A percentile compares a stretch with the other conserved stretches of the same genome.
phyloP scores from a whole-genome alignment of 2,329 filamentous ascomycete genomes.

The Fusarium sp. region DNA sequence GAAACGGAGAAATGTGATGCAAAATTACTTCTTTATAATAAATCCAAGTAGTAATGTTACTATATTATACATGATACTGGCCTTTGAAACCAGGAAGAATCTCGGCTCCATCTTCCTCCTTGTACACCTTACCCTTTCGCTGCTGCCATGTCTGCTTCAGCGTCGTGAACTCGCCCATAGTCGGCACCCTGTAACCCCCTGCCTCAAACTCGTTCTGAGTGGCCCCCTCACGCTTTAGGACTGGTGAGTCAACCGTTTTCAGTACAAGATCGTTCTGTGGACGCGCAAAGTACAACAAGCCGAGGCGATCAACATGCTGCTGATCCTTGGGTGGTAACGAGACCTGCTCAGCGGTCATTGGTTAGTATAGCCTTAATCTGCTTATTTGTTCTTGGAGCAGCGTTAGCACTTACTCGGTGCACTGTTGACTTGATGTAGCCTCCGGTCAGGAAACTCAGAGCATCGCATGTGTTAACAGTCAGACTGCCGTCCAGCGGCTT shows the following conservation, averaged over 20 bases:
- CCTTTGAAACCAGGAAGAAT: no score
- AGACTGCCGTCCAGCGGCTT: slow-evolving; percentile 61
- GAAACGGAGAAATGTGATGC: no score
- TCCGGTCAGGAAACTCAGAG: slow-evolving; percentile 60
- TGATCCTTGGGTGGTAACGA: slow-evolving; percentile 55
- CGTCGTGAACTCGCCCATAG: slow-evolving; percentile 53
- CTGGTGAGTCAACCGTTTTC: slow-evolving; percentile 52
- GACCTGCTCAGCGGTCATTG: no score
- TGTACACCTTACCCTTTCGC: no score
- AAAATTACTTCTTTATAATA: no score
- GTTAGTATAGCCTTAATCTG: no score
- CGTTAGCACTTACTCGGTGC: slow-evolving; percentile 49
- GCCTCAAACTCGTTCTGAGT: slow-evolving; percentile 53
- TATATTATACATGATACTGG: no score
- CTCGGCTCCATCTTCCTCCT: no score
- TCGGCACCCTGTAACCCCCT: slow-evolving; percentile 46
- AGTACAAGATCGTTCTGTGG: slow-evolving; percentile 53
- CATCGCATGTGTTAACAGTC: slow-evolving; percentile 63
- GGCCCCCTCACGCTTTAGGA: slow-evolving; percentile 49
- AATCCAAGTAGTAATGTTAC: no score
- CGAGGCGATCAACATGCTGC: slow-evolving; percentile 58
- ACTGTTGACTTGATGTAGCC: slow-evolving; percentile 58
- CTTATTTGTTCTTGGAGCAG: no score
- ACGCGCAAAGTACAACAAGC: slow-evolving; percentile 63
- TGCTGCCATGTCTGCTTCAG: slow-evolving; percentile 53